Percentiles rank a stretch among this genome's conserved stretches.
These are phyloP conservation scores for Tolypocladium tundrense DNA, from an alignment of 2,329 filamentous ascomycete species.

Conservation along the genomic window DNA sequence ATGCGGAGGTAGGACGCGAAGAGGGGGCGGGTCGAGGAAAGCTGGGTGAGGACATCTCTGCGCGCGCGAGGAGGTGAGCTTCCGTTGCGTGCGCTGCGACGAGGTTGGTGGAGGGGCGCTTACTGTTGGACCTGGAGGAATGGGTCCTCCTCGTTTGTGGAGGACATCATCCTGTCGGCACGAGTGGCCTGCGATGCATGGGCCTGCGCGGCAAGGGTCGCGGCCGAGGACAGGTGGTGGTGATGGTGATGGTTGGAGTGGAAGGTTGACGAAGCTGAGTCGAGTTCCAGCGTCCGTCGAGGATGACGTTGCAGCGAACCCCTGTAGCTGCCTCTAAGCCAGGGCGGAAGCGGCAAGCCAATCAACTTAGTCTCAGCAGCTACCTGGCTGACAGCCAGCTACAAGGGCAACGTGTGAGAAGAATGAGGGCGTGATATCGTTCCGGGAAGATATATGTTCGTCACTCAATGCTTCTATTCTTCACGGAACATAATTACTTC, in stretches of 20 bases:
- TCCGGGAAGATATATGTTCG: too few species aligned
- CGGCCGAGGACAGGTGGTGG: background rate
- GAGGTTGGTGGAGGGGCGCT: conserved; percentile 12
- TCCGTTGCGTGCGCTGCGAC: background rate
- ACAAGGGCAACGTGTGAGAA: background rate
- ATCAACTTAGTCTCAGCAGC: background rate
- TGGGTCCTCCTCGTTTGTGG: conserved; percentile 56
- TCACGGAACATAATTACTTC: too few species aligned
- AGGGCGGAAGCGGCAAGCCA: background rate
- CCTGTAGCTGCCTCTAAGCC: background rate
- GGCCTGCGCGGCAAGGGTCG: background rate
- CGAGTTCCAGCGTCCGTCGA: background rate
- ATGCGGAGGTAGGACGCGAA: conserved; percentile 96
- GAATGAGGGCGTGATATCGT: background rate
- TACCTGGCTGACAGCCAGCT: background rate
- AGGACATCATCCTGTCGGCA: conserved; percentile 51
- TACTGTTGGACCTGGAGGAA: conserved; percentile 66
- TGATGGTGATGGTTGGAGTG: background rate
- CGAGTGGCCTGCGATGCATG: conserved; percentile 11
- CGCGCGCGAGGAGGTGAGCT: background rate
- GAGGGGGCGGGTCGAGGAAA: conserved; percentile 71
- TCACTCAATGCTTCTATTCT: too few species aligned
- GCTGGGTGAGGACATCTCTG: conserved; percentile 80
- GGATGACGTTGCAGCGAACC: background rate
- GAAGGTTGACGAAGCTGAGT: background rate